These are phyloP conservation scores for Trichoderma gracile DNA, from an alignment of 2,329 filamentous ascomycete genomes.

Conservation along the genomic window DNA sequence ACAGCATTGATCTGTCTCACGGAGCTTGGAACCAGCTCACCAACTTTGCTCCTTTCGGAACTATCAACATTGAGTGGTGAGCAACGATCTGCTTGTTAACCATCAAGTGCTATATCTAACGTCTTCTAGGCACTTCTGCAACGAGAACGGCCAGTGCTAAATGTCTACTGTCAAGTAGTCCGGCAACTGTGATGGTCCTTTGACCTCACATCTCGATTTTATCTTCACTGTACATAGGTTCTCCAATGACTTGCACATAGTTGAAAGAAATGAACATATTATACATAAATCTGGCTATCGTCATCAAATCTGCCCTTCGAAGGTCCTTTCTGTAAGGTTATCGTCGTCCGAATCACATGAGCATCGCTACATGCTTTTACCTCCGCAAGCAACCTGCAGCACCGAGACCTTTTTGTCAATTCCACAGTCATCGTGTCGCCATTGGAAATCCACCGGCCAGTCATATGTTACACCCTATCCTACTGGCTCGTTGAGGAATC, in stretches of 20 bases:
- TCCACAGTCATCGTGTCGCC: no score
- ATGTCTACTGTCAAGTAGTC: neutral
- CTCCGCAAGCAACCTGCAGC: neutral
- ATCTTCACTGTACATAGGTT: slow-evolving; percentile 7
- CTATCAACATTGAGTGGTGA: slow-evolving; percentile 25
- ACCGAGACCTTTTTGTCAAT: no score
- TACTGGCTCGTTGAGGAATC: no score
- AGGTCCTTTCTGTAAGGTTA: neutral
- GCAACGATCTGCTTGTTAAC: neutral
- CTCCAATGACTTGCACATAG: slow-evolving; percentile 4
- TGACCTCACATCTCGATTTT: slow-evolving; percentile 12
- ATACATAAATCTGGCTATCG: neutral
- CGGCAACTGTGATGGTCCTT: neutral
- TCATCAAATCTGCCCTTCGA: neutral
- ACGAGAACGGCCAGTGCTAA: slow-evolving; percentile 25
- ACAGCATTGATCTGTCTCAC: slow-evolving; percentile 23
- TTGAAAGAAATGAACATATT: slow-evolving; percentile 7
- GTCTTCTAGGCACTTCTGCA: slow-evolving; percentile 23
- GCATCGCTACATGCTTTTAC: neutral
- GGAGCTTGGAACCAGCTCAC: slow-evolving; percentile 22
- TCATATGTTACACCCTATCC: no score
- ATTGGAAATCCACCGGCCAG: no score
- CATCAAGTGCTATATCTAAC: neutral
- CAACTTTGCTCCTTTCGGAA: slow-evolving; percentile 18
- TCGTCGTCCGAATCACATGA: neutral